phyloP scores from a whole-genome alignment of 2,329 filamentous ascomycete genomes.

The Fusarium sp. region DNA sequence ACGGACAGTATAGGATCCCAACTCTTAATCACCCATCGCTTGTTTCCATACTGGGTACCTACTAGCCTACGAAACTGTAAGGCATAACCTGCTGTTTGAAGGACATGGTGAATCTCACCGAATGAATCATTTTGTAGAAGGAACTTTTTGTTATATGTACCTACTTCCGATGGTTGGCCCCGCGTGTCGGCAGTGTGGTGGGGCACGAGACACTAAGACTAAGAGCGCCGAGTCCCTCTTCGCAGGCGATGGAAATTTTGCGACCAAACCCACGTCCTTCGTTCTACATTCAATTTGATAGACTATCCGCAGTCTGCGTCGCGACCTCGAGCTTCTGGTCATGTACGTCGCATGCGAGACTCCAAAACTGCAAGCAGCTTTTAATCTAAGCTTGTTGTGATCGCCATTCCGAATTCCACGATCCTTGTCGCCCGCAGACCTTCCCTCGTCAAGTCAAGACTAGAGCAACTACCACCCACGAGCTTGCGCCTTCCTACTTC shows the following conservation, averaged over 20 bases:
- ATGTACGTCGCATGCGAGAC: constrained; percentile 31
- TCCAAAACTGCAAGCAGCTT: constrained; percentile 8
- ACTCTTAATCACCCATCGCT: neutral
- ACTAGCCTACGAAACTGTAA: neutral
- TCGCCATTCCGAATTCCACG: constrained; percentile 1
- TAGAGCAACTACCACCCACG: neutral
- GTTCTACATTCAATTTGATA: neutral
- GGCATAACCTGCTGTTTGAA: neutral
- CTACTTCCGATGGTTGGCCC: constrained; percentile 18
- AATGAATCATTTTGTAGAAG: constrained; percentile 21
- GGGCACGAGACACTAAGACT: constrained; percentile 39
- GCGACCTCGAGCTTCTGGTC: constrained; percentile 28
- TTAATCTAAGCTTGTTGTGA: constrained; percentile 28
- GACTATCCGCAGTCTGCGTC: neutral
- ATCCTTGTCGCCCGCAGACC: neutral
- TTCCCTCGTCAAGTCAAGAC: neutral
- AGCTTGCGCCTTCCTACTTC: constrained; percentile 1
- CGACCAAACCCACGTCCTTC: constrained; percentile 25
- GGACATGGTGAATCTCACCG: neutral
- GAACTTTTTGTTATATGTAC: neutral
- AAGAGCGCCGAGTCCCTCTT: constrained; percentile 29
- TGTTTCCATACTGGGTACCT: neutral
- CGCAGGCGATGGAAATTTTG: constrained; percentile 40
- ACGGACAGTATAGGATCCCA: neutral
- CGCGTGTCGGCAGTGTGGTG: constrained; percentile 42